phyloP scores from a whole-genome alignment of 108 stramenopile species.

The Fragilaria radians region DNA sequence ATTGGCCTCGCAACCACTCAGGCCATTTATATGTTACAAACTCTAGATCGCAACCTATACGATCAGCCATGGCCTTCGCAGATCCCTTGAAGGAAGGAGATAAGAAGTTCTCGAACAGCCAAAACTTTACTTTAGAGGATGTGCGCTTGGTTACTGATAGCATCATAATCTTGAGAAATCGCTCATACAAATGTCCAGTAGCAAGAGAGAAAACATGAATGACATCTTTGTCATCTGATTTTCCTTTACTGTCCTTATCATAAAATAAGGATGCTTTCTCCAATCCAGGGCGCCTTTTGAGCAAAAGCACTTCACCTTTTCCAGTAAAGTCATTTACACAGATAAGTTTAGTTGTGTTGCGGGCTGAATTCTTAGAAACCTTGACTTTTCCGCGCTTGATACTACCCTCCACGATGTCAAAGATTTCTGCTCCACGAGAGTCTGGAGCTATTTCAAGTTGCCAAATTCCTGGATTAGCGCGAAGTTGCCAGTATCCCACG shows the following conservation, averaged over 20 bases:
- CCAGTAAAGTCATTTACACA: conserved; percentile 68
- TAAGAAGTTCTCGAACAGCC: conserved; percentile 96
- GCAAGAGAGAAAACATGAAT: conserved; percentile 98
- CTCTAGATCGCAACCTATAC: conserved; percentile 85
- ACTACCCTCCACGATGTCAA: conserved; percentile 71
- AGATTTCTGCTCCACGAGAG: conserved; percentile 80
- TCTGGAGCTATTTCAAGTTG: conserved; percentile 63
- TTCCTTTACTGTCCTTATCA: conserved; percentile 23
- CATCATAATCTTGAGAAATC: conserved; percentile 99
- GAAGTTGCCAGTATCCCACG: conserved; percentile 96
- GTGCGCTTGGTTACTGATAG: conserved; percentile 93
- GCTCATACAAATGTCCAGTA: conserved; percentile 96
- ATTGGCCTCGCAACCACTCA: conserved; percentile 95
- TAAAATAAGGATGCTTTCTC: conserved; percentile 58
- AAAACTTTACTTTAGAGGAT: conserved; percentile 94
- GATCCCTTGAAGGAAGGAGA: conserved; percentile 92
- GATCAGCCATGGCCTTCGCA: conserved; percentile 70
- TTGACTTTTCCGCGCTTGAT: conserved; percentile 17
- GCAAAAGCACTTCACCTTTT: conserved; percentile 37
- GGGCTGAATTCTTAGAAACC: conserved; percentile 5
- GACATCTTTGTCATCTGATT: conserved; percentile 45
- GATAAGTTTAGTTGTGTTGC: conserved; percentile 37
- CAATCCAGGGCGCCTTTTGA: conserved; percentile 49
- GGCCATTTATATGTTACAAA: conserved; percentile 99
- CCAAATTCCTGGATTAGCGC: conserved; percentile 93